phyloP scores from a whole-genome alignment of 2,329 filamentous ascomycete species.

The Fusarium sublunatum region DNA sequence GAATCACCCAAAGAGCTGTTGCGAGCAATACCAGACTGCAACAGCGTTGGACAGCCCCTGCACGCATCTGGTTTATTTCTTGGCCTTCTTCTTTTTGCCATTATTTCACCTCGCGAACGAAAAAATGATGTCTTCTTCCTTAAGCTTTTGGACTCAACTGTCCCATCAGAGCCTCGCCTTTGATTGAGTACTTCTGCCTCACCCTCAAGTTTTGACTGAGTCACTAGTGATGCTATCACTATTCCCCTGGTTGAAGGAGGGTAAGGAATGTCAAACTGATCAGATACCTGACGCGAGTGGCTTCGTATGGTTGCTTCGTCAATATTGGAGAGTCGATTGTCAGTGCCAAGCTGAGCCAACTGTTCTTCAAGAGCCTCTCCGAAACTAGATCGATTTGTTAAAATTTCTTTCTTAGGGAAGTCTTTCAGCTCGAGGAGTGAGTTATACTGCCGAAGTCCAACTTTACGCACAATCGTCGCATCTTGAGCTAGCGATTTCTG shows the following conservation, averaged over 20 bases:
- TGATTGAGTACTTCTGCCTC: constrained; percentile 1
- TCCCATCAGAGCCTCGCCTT: background rate
- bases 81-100: constrained; percentile 23
- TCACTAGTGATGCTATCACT: constrained; percentile 13
- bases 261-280: constrained; percentile 52
- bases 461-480: constrained; percentile 33
- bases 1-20: constrained; percentile 20
- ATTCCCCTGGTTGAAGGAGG: constrained; percentile 41
- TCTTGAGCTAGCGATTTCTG: constrained; percentile 25
- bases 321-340: constrained; percentile 16
- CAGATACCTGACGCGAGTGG: constrained; percentile 43
- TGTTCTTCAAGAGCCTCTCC: constrained; percentile 22
- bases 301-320: constrained; percentile 22
- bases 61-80: constrained; percentile 6
- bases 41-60: constrained; percentile 11
- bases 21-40: constrained; percentile 3
- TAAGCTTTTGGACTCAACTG: constrained; percentile 25
- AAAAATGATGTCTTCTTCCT: constrained; percentile 50
- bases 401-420: constrained; percentile 28
- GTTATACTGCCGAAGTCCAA: constrained; percentile 49
- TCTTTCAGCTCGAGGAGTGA: constrained; percentile 48
- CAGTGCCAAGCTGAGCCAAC: constrained; percentile 13
- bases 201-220: constrained; percentile 19
- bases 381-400: constrained; percentile 20
- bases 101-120: constrained; percentile 39